Conservation (phyloP, 23 red algal genomes). For the Cyanidiococcus yangmingshanensis region DNA sequence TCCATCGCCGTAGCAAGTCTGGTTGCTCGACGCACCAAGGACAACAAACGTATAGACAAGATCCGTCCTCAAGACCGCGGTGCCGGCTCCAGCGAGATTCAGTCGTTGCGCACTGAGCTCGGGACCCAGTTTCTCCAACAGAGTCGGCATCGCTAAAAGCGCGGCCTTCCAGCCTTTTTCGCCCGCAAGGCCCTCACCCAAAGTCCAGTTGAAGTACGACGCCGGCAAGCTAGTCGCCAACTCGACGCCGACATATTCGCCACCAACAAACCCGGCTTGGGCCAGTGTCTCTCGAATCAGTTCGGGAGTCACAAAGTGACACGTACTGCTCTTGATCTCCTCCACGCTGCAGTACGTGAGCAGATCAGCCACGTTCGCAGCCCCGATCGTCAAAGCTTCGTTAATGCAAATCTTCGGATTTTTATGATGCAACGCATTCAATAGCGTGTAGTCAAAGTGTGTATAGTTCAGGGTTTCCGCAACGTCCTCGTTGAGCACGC, state of each 20-base stretch:
- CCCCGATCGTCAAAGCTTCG: slow-evolving; percentile 7
- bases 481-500: slow-evolving; percentile 3
- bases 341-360: slow-evolving; percentile 13
- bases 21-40: not conserved
- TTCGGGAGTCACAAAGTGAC: not conserved
- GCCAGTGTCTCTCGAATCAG: not conserved
- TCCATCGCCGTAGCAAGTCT: slow-evolving; percentile 6
- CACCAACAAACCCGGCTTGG: not conserved
- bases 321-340: not conserved
- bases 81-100: not conserved
- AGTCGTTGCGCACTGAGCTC: not conserved
- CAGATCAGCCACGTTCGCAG: slow-evolving; percentile 11
- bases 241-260: not conserved
- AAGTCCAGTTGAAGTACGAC: slow-evolving; percentile 16
- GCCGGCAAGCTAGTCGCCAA: not conserved
- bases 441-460: not conserved
- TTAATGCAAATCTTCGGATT: slow-evolving; percentile 14
- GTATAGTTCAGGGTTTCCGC: slow-evolving; percentile 12
- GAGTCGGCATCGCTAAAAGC: not conserved
- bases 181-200: not conserved
- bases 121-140: not conserved
- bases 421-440: slow-evolving; percentile 8
- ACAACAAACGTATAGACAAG: not conserved
- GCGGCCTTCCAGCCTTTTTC: slow-evolving; percentile 1
- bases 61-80: not conserved